Base-by-base conservation (phyloP, 352 stramenopile genomes). In the Phytophthora fragariae region DNA sequence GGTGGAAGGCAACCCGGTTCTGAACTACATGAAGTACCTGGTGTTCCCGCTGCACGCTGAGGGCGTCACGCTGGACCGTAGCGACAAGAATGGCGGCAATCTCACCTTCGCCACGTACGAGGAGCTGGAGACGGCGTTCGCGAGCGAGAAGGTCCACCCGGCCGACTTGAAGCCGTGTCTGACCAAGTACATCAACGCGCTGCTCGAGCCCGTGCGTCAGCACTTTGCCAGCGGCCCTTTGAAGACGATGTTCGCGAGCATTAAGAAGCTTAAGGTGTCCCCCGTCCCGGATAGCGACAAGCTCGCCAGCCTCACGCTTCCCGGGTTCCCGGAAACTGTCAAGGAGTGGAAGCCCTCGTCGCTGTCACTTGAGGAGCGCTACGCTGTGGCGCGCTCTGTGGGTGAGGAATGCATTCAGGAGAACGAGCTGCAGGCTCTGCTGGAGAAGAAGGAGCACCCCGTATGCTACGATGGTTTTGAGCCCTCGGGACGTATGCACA, bases 401-500 rank as follows among this genome's bases (percentile, higher is more conserved):
- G 95, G 88, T 35, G 93, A 98, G 63, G 95, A 98, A 73, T 98
- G 93, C 73, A 97, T 98, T 55, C 93, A 98, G 76, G 93, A 98
- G 49, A 93, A 85, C 61, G 94, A 98, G 50, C 74, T 98, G 15
- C 75, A 76, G 39, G 76, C 66, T 56, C 66, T 98, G 31, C 73
- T 98, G 33, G 85, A 94, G 70, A 97, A 97, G 71, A 98, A 98
- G 82, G 62, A 72, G 8, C 79, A 98, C 68, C 93, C 94, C 0
- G 83, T 98, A 57, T 95, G 92, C 68, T 99, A 99, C 85, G 98
- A 99, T 75, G 98, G 98, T 49, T 99, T 99, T 71, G 98, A 99
- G 82, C 98, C 98, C 0, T 98, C 91, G 11, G 98, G 98, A 33
- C 96, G 98, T 54, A 99, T 99, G 98, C 98, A 99, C 79, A 99